These are phyloP conservation scores for Polytrichum formosum DNA, from an alignment of 225 moss, liverwort and hornwort species.

Conservation along the genomic window DNA sequence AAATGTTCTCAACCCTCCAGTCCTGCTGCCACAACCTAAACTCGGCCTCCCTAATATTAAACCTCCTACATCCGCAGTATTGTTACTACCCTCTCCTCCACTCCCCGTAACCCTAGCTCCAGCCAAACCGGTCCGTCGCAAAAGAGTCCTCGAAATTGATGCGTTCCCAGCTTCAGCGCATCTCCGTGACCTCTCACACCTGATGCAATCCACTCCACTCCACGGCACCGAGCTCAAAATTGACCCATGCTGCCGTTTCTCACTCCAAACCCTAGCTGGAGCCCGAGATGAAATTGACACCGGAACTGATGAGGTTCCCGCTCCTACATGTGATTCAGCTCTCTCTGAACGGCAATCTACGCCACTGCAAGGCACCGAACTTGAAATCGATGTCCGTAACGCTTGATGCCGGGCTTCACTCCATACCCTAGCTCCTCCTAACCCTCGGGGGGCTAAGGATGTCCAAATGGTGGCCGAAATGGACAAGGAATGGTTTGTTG, in stretches of 20 bases:
- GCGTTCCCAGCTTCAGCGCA: too few species aligned
- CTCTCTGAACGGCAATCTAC: neutral
- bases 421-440: conserved; percentile 15
- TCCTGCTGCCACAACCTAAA: neutral
- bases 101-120: neutral
- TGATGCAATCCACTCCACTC: neutral
- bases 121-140: neutral
- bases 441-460: neutral
- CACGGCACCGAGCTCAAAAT: neutral
- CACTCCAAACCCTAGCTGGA: neutral
- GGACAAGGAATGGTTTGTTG: conserved; percentile 6
- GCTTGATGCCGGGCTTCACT: neutral
- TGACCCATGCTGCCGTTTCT: neutral
- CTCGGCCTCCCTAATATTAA: neutral
- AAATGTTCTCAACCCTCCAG: conserved; percentile 2
- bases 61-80: neutral
- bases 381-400: neutral
- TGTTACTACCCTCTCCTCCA: neutral
- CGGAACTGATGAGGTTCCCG: neutral
- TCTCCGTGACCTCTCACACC: neutral
- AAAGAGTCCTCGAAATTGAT: too few species aligned
- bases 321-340: neutral
- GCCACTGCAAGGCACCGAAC: neutral
- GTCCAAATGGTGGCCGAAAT: conserved; percentile 18
- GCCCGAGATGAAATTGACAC: neutral